Base-by-base conservation (phyloP, 345 rosid species). In the Chamaenerion angustifolium region DNA sequence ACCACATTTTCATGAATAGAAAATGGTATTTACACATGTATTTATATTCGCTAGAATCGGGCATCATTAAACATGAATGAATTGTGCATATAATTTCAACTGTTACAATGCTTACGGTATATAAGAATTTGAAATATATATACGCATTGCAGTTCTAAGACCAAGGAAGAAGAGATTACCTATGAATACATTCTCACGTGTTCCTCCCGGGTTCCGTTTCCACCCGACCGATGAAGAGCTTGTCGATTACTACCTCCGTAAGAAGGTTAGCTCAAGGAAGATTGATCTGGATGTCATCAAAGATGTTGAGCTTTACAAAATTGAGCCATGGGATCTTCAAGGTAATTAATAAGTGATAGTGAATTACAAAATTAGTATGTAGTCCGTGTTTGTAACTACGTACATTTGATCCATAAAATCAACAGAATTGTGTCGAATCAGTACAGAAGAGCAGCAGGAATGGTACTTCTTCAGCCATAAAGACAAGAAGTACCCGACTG, bases 391-490 rank as follows among this genome's bases (percentile, higher is more conserved):
- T n/a, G n/a, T n/a, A n/a, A n/a, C n/a, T n/a, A n/a, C n/a, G n/a
- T n/a, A n/a, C n/a, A n/a, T 31, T 31, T 8, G 7, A 31, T 31
- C 37, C 37, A 31, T 31, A 31, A 31, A 31, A 31, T 31, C 37
- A 55, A 56, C 62, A 89, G 95, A 83, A 57, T n/a, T 83, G 46
- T 89, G 97, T 79, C 72, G 73, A 40, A 69, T 88, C 54, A 89
- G 97, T 51, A 68, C 77, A 4, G 86, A 85, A 58, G 97, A 85
- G 62, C 90, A 85, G 56, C 79, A 70, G 51, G 95, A 89, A 46
- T 89, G 97, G 97, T 89, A 89, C 54, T 85, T 85, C 66, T 89
- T 85, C 51, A 89, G 95, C 67, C 94, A 89, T 49, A 89, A 85
- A 59, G 95, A 89, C 65, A 89, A 89, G 68, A 89, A 89, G 60